Evolutionary conservation across 306 rosid genomes (phyloP).

Genomic region (Corylus avellana): DNA sequence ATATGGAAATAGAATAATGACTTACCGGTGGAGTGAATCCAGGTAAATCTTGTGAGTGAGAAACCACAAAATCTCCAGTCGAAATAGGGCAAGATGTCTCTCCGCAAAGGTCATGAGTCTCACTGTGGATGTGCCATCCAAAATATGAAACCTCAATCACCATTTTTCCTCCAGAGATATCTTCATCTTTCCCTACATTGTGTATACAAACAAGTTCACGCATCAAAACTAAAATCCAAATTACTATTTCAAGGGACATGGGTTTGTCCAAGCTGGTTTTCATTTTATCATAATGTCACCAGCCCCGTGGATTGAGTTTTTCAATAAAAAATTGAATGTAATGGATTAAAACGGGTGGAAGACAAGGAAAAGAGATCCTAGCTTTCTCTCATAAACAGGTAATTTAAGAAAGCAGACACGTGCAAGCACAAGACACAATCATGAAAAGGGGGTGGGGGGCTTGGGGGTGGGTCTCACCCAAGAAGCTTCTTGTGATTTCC

Average conservation of each 20-base stretch:
- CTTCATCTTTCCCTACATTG: slow-evolving; percentile 50
- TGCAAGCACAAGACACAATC: not conserved
- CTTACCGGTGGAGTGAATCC: slow-evolving; percentile 88
- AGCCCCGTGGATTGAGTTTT: not conserved
- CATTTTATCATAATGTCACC: not conserved
- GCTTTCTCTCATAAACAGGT: not conserved
- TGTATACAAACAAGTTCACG: slow-evolving; percentile 9
- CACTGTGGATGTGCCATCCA: slow-evolving; percentile 77
- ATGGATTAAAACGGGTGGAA: not conserved
- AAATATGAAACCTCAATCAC: slow-evolving; percentile 76
- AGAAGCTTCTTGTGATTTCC: not conserved
- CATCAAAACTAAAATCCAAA: slow-evolving; percentile 1
- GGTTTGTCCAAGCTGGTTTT: not conserved
- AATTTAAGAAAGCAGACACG: not conserved
- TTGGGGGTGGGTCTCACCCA: not conserved
- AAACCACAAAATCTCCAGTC: slow-evolving; percentile 68
- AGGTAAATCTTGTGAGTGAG: slow-evolving; percentile 75
- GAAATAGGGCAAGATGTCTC: slow-evolving; percentile 87
- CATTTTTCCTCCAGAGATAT: slow-evolving; percentile 69
- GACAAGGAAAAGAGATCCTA: not conserved
- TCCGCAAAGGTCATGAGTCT: slow-evolving; percentile 76
- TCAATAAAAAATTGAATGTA: not conserved
- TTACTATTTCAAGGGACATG: not conserved
- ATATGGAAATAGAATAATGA: slow-evolving; percentile 28
- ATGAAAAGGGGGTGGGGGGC: not conserved